Percentiles rank a stretch among this genome's conserved stretches.
Evolutionary conservation across 345 rosid species (phyloP).

Genomic region (Syzygium grande): DNA sequence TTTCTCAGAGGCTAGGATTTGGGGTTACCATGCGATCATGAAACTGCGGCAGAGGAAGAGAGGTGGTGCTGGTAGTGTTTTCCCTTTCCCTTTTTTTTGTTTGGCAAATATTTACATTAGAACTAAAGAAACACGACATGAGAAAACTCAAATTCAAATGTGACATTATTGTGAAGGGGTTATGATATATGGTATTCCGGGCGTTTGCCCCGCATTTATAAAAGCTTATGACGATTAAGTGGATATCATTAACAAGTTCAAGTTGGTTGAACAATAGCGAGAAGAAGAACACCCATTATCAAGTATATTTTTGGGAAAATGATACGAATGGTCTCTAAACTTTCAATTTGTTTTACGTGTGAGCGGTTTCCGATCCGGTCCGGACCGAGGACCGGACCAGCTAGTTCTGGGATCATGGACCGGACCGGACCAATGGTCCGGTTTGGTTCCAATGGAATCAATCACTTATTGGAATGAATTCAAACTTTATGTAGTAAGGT

Average conservation of each 20-base stretch:
- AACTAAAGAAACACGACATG: accelerated
- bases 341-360: too few species aligned
- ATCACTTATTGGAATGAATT: too few species aligned
- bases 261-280: not conserved
- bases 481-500: too few species aligned
- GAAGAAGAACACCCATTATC: not conserved
- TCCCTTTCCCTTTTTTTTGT: not conserved
- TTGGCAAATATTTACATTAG: not conserved
- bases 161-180: not conserved
- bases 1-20: not conserved
- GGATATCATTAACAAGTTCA: not conserved
- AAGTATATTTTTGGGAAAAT: too few species aligned
- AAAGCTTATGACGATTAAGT: not conserved
- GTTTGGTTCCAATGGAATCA: too few species aligned
- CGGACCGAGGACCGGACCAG: too few species aligned
- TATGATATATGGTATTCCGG: not conserved
- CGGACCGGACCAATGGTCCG: too few species aligned
- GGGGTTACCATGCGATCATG: not conserved
- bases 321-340: too few species aligned
- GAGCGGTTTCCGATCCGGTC: too few species aligned
- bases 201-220: not conserved
- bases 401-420: too few species aligned
- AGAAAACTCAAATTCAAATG: not conserved
- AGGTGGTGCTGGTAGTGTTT: not conserved
- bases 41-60: not conserved